Evolutionary conservation across 768 basidiomycete genomes (phyloP).

Genomic region (Glaciozyma martinii): DNA sequence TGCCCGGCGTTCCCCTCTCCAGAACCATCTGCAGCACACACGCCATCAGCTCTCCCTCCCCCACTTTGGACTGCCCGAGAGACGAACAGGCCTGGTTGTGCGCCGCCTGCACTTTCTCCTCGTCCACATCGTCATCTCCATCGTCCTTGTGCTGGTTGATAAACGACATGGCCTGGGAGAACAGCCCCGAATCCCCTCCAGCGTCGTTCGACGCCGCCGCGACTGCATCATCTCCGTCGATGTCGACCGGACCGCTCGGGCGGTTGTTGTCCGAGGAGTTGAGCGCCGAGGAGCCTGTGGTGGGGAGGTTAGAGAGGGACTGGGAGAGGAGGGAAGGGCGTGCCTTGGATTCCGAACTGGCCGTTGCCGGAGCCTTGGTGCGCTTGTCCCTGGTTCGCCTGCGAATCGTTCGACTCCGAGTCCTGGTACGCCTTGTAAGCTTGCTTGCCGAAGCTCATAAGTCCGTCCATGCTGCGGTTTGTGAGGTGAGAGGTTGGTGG

Average conservation of each 20-base stretch:
- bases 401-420: background rate
- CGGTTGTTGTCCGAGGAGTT: conserved; percentile 10
- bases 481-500: background rate
- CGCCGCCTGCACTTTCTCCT: conserved; percentile 14
- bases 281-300: background rate
- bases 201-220: conserved; percentile 7
- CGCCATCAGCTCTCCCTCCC: background rate
- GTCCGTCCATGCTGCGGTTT: conserved; percentile 1
- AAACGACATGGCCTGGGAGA: conserved; percentile 10
- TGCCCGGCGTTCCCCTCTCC: background rate
- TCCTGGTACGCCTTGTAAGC: background rate
- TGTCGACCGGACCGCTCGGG: background rate
- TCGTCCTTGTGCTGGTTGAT: conserved; percentile 7
- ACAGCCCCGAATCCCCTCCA: conserved; percentile 10
- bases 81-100: conserved; percentile 17
- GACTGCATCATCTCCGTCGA: conserved; percentile 14
- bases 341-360: conserved; percentile 17
- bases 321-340: background rate
- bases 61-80: no score
- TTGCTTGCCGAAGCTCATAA: conserved; percentile 18
- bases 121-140: conserved; percentile 22
- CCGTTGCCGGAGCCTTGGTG: conserved; percentile 14
- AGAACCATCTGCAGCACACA: background rate
- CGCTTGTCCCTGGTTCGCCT: background rate
- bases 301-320: background rate